phyloP scores from a whole-genome alignment of 202 grass and related monocot genomes.

The Schoenoplectus tabernaemontani region DNA sequence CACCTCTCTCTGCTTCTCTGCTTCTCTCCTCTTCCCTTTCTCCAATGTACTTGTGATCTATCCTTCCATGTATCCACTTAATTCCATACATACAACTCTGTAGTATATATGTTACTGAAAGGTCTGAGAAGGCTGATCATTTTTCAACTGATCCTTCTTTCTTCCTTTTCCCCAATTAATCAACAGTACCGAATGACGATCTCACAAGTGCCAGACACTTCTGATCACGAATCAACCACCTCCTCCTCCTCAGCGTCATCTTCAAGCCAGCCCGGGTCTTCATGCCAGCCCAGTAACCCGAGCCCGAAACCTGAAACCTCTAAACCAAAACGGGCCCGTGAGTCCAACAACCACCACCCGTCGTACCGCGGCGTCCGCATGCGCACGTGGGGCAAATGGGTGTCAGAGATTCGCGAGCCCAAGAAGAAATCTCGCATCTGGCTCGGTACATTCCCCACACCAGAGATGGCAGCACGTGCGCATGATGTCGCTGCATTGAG shows the following conservation, averaged over 20 bases:
- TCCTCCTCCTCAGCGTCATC: neutral
- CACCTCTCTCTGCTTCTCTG: neutral
- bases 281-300: neutral
- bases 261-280: too few relatives aligned
- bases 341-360: constrained; percentile 17
- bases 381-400: constrained; percentile 76
- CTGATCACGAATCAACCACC: constrained; percentile 13
- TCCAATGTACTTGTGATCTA: neutral
- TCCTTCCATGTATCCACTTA: neutral
- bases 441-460: constrained; percentile 74
- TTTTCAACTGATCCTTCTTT: neutral
- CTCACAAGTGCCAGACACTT: neutral
- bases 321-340: neutral
- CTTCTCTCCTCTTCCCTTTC: neutral
- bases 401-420: constrained; percentile 82
- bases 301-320: neutral
- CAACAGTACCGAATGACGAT: neutral
- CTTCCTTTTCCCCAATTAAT: neutral
- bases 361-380: constrained; percentile 60
- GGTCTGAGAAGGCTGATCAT: neutral
- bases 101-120: neutral
- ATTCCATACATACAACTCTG: neutral
- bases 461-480: constrained; percentile 71
- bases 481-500: constrained; percentile 62
- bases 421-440: constrained; percentile 86